Evolutionary conservation across 352 stramenopile species (phyloP), one percentile per base, ranked within the genome.

Genomic region (Aphanomyces cochlioides): DNA sequence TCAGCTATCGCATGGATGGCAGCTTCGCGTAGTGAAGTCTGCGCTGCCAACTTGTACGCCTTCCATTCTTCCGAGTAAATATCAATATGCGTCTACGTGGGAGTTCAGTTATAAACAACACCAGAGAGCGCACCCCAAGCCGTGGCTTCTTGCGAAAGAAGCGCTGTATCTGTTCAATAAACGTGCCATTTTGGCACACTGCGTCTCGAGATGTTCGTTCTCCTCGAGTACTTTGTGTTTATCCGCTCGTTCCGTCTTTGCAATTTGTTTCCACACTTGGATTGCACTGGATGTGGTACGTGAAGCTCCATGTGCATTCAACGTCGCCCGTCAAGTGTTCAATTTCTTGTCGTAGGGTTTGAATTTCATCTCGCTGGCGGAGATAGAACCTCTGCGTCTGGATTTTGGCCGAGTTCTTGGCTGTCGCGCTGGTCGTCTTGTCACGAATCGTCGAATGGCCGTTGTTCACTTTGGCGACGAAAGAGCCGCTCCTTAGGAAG

Each of bases 1-100:
- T 66, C 58, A 4, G 58, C 58, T 13, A 66, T 66, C 15, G 58
- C 58, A 47, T 66, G 58, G 39, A 66, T 66, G 6, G 58, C 58
- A n/a, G 58, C 39, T 3, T 47, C 58, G 7, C 58, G 58, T 10
- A 66, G 58, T 12, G 58, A 66, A 7, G n/a, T 17, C 39, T 66
- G 58, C 8, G 58, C 58, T 10, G 58, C 58, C 28, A 66, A 28
- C 39, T 53, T 48, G 58, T 66, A 66, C 58, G 13, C 12, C 8
- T 38, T 17, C 58, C 58, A 66, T 13, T 38, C 40, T n/a, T 66
- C 58, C 28, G 58, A 66, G 13, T 38, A 43, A 6, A 34, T 38
- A 12, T 66, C 39, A 41, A 38, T 38, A 12, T 47, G 34, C 28
- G 40, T 7, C 58, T 66, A 53, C 56, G 56, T 13, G 12, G 15